phyloP scores from a whole-genome alignment of 2,329 filamentous ascomycete species.

The Hymenoscyphus linearis region DNA sequence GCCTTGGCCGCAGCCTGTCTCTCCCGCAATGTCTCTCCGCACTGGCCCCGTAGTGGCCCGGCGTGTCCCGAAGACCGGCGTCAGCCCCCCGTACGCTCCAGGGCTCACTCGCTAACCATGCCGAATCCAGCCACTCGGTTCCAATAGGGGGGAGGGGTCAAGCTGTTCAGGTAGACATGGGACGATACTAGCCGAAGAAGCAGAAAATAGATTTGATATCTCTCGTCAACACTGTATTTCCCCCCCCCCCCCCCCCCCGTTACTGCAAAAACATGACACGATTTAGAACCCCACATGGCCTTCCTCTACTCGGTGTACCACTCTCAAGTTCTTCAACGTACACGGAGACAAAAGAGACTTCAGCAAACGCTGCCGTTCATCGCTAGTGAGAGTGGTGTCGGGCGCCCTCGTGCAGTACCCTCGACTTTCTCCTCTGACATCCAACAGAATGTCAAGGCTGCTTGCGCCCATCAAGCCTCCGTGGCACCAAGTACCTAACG shows the following conservation, averaged over 20 bases:
- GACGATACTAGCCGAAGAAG: neutral
- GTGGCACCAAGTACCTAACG: conserved; percentile 5
- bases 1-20: neutral
- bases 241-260: neutral
- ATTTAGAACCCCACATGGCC: neutral
- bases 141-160: neutral
- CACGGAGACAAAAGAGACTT: neutral
- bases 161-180: too few relatives aligned
- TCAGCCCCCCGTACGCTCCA: neutral
- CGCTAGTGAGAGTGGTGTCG: conserved; percentile 4
- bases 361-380: conserved; percentile 8
- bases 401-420: conserved; percentile 5
- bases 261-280: neutral
- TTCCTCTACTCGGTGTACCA: conserved; percentile 3
- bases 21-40: too few relatives aligned
- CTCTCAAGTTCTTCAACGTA: neutral
- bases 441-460: conserved; percentile 5
- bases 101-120: conserved; percentile 7
- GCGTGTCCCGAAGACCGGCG: neutral
- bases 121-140: conserved; percentile 1
- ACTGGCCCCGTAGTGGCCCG: neutral
- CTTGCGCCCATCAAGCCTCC: conserved; percentile 1
- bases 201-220: neutral
- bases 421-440: neutral
- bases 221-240: neutral